These are phyloP conservation scores for Syncephalastrum sp. DNA, from an alignment of 371 early-diverging fungal species.

Conservation along the genomic window DNA sequence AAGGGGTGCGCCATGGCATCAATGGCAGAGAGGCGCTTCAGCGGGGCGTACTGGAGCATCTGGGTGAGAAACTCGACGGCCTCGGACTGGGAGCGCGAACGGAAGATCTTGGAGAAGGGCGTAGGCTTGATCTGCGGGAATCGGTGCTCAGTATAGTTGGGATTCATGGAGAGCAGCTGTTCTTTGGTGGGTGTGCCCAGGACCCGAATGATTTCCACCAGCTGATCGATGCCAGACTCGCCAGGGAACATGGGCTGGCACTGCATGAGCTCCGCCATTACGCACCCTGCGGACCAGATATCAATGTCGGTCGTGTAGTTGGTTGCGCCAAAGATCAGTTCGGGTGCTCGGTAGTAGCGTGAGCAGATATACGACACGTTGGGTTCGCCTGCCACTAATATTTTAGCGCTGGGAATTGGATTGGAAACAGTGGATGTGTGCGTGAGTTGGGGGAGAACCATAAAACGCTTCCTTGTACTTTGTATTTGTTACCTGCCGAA, in stretches of 20 bases:
- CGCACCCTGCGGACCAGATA: constrained; percentile 99
- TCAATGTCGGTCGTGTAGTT: constrained; percentile 92
- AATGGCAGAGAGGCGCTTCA: constrained; percentile 85
- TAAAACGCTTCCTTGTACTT: background rate
- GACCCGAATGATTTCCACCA: constrained; percentile 99
- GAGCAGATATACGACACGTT: constrained; percentile 99
- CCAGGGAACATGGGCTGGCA: constrained; percentile 98
- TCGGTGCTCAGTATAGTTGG: constrained; percentile 95
- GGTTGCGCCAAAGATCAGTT: constrained; percentile 96
- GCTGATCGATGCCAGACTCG: constrained; percentile 98
- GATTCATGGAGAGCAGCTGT: constrained; percentile 95
- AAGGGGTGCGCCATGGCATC: constrained; percentile 95
- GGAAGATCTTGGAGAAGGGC: constrained; percentile 87
- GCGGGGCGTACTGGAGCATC: constrained; percentile 95
- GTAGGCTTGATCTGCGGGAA: constrained; percentile 97
- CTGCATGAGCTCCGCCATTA: constrained; percentile 98
- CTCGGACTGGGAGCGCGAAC: constrained; percentile 79
- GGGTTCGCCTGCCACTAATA: constrained; percentile 89
- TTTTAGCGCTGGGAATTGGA: constrained; percentile 80
- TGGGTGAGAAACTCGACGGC: constrained; percentile 87
- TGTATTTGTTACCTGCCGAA: constrained; percentile 80
- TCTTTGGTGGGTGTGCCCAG: constrained; percentile 98
- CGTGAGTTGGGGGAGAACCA: background rate
- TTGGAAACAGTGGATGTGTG: background rate
- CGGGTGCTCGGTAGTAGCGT: constrained; percentile 98